A percentile compares a stretch with the other conserved stretches of the same genome.
Conservation (phyloP, 495 filamentous ascomycete species). For the Xylaria acuta region DNA sequence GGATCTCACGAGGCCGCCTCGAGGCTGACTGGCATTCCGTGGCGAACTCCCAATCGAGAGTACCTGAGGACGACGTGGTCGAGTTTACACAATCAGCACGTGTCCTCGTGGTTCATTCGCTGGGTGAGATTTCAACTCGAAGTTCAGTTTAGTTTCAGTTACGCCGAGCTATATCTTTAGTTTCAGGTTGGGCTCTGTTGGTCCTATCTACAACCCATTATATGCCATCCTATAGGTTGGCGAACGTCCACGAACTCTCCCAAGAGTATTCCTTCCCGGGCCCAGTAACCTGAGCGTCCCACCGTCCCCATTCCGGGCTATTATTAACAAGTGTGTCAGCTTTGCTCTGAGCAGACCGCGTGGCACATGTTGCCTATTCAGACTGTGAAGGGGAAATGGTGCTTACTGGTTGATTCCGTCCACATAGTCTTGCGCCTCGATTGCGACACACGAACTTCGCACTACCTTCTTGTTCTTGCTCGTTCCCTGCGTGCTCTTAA, state of each 20-base stretch:
- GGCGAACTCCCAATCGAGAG: not conserved
- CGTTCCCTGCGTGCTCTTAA: constrained; percentile 69
- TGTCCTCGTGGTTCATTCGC: not conserved
- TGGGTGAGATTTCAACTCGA: not conserved
- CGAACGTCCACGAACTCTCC: constrained; percentile 58
- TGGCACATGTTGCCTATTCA: not conserved
- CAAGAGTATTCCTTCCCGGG: constrained; percentile 57
- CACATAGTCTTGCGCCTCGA: constrained; percentile 73
- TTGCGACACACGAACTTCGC: constrained; percentile 65
- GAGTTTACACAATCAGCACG: not conserved
- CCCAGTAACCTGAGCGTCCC: constrained; percentile 62
- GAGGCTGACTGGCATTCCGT: not conserved
- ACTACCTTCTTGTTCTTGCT: constrained; percentile 53
- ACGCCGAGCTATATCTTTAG: not conserved
- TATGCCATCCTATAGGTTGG: constrained; percentile 37
- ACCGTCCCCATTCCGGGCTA: constrained; percentile 72
- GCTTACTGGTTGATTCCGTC: constrained; percentile 76
- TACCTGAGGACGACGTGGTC: not conserved
- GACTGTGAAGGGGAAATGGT: not conserved
- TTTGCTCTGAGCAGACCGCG: constrained; percentile 6
- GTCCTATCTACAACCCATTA: constrained; percentile 1
- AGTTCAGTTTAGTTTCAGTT: not conserved
- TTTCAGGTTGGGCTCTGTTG: not conserved
- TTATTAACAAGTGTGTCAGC: constrained; percentile 35
- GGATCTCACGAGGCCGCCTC: not conserved